Evolutionary conservation across 352 stramenopile species (phyloP).

Genomic region (Pythium plurisporium): DNA sequence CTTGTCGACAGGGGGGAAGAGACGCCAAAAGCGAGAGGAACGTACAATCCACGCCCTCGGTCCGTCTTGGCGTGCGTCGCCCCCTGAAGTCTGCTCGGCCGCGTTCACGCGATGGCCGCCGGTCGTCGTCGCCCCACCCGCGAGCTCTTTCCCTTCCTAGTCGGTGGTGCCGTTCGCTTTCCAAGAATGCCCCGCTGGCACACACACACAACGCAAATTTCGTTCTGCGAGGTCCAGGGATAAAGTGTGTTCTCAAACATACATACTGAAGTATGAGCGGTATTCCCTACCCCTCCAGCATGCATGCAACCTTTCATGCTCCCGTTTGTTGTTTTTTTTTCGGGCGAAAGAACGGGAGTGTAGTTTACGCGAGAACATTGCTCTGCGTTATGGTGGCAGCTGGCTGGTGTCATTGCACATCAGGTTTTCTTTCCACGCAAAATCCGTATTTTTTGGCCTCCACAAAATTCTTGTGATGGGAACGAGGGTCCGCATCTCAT

Average conservation of each 20-base stretch:
- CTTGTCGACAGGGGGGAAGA: neutral
- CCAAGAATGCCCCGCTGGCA: too few relatives aligned
- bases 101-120: neutral
- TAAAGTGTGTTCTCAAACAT: too few relatives aligned
- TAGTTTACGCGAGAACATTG: slow-evolving; percentile 1
- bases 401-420: too few relatives aligned
- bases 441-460: neutral
- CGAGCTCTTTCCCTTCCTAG: too few relatives aligned
- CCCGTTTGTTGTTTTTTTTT: neutral
- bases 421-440: neutral
- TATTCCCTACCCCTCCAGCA: slow-evolving; percentile 16
- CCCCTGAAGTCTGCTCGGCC: neutral
- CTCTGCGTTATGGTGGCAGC: neutral
- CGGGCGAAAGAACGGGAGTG: neutral
- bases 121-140: too few relatives aligned
- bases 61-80: slow-evolving; percentile 13
- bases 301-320: slow-evolving; percentile 27
- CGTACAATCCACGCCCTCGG: slow-evolving; percentile 26
- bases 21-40: slow-evolving; percentile 20
- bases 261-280: too few relatives aligned
- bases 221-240: too few relatives aligned
- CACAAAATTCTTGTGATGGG: neutral
- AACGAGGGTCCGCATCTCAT: too few relatives aligned
- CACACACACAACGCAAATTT: too few relatives aligned
- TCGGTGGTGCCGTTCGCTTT: too few relatives aligned